Percentiles rank a stretch among this genome's conserved stretches.
These are phyloP conservation scores for Stellera chamaejasme DNA, from an alignment of 345 rosid species.

Conservation along the genomic window DNA sequence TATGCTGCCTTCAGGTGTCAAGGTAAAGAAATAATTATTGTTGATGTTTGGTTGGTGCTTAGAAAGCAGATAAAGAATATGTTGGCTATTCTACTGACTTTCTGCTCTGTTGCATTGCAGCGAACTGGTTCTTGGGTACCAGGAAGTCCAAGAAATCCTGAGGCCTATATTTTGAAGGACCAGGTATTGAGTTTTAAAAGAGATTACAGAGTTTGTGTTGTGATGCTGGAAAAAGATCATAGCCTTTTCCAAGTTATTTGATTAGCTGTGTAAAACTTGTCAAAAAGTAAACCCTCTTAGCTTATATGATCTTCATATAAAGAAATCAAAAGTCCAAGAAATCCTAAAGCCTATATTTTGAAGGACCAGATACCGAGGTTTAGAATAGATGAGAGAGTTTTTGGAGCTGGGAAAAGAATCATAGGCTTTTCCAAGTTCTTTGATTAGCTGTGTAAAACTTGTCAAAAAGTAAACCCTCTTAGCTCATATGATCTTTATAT, in stretches of 20 bases:
- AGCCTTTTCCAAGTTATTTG: neutral
- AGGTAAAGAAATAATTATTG: constrained; percentile 27
- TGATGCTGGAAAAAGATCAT: neutral
- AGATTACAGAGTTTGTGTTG: neutral
- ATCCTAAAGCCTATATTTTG: too few species aligned
- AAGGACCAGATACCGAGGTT: too few species aligned
- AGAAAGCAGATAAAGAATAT: neutral
- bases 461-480: too few species aligned
- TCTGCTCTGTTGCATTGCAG: constrained; percentile 38
- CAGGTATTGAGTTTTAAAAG: constrained; percentile 40
- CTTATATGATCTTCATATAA: too few species aligned
- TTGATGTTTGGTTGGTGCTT: constrained; percentile 1
- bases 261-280: too few species aligned
- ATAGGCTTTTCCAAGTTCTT: neutral
- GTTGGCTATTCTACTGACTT: constrained; percentile 8
- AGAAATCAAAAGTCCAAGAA: too few species aligned
- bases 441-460: too few species aligned
- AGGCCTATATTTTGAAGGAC: constrained; percentile 73
- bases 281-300: too few species aligned
- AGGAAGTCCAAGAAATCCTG: constrained; percentile 74
- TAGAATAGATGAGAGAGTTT: neutral
- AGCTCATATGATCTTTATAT: too few species aligned
- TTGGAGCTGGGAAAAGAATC: neutral
- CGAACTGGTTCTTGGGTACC: constrained; percentile 61
- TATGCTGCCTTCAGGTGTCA: constrained; percentile 72